These are phyloP conservation scores for Epichloe glyceriae DNA, from an alignment of 2,329 filamentous ascomycete genomes.

Conservation along the genomic window DNA sequence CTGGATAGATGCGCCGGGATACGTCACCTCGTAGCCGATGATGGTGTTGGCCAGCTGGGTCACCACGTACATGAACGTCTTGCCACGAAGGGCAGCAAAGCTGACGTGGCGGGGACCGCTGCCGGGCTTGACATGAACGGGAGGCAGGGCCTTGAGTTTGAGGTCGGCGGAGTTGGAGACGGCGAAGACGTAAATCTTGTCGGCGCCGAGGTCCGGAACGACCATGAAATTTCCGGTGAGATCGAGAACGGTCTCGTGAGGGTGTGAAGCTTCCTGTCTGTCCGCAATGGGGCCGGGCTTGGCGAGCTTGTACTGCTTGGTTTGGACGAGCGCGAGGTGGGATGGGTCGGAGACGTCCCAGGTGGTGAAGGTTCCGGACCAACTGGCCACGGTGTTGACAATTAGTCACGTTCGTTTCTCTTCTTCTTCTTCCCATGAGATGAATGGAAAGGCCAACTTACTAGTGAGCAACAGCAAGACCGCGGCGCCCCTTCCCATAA, in stretches of 20 bases:
- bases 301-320: slow-evolving; percentile 26
- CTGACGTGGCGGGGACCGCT: slow-evolving; percentile 52
- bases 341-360: slow-evolving; percentile 29
- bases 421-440: too few relatives aligned
- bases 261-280: slow-evolving; percentile 46
- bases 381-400: slow-evolving; percentile 14
- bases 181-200: slow-evolving; percentile 44
- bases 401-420: not conserved
- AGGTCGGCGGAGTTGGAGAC: slow-evolving; percentile 28
- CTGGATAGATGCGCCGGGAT: slow-evolving; percentile 28
- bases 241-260: slow-evolving; percentile 52
- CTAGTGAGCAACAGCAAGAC: slow-evolving; percentile 33
- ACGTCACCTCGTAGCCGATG: slow-evolving; percentile 41
- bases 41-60: slow-evolving; percentile 48
- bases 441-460: slow-evolving; percentile 16
- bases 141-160: slow-evolving; percentile 25
- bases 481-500: slow-evolving; percentile 28
- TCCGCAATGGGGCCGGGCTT: slow-evolving; percentile 24
- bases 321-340: slow-evolving; percentile 23
- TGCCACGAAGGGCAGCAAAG: slow-evolving; percentile 35
- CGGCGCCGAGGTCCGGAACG: slow-evolving; percentile 53
- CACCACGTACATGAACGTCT: slow-evolving; percentile 46
- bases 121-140: slow-evolving; percentile 33
- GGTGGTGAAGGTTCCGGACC: slow-evolving; percentile 28
- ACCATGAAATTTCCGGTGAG: slow-evolving; percentile 50